Percentiles rank a stretch among this genome's conserved stretches.
These are phyloP conservation scores for Hortaea werneckii DNA, from an alignment of 2,329 filamentous ascomycete species.

Conservation along the genomic window DNA sequence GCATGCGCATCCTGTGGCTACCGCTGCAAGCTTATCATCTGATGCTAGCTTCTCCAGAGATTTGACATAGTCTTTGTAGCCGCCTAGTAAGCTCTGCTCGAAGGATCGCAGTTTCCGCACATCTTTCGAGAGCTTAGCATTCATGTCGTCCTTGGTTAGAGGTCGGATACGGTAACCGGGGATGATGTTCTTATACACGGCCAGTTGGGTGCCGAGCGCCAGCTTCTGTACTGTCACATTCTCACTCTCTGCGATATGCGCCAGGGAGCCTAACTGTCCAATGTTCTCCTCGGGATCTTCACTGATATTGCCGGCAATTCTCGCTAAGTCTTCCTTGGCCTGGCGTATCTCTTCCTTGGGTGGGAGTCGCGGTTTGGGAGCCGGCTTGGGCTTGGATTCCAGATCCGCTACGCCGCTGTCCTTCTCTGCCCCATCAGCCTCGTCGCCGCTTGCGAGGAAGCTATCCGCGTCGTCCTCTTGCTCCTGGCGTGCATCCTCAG, in stretches of 20 bases:
- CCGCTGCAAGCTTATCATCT: conserved; percentile 31
- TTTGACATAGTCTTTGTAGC: conserved; percentile 77
- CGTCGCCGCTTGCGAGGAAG: conserved; percentile 52
- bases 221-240: conserved; percentile 74
- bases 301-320: conserved; percentile 69
- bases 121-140: conserved; percentile 81
- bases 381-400: conserved; percentile 35
- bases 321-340: conserved; percentile 86
- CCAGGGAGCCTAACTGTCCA: conserved; percentile 66
- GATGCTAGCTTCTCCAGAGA: conserved; percentile 58
- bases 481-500: conserved; percentile 39
- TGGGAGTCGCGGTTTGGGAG: conserved; percentile 55
- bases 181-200: conserved; percentile 91
- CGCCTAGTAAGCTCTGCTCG: conserved; percentile 75
- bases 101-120: conserved; percentile 72
- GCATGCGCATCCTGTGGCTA: conserved; percentile 80
- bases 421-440: conserved; percentile 26
- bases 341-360: conserved; percentile 69
- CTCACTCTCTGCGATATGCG: conserved; percentile 59
- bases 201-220: conserved; percentile 72
- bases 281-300: conserved; percentile 89
- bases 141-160: conserved; percentile 60
- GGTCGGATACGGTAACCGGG: conserved; percentile 92
- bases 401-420: conserved; percentile 30
- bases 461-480: conserved; percentile 49